Conservation (phyloP, 805 yeast species). For the Candida orba region DNA sequence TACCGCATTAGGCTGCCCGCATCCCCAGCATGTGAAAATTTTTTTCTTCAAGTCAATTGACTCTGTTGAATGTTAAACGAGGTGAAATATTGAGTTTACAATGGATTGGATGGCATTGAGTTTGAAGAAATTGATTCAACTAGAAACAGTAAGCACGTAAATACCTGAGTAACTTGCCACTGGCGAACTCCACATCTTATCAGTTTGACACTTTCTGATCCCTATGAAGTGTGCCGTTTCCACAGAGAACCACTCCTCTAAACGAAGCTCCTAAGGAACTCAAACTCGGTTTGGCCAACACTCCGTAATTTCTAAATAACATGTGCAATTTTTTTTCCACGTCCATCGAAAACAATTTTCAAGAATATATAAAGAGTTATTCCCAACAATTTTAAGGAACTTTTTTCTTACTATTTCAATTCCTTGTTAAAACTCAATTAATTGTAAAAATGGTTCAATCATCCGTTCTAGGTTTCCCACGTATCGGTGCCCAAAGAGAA, state of each 20-base stretch:
- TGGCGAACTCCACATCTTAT: background rate
- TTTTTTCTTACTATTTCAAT: background rate
- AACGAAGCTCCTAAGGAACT: background rate
- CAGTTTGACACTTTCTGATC: background rate
- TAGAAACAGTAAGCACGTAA: no score
- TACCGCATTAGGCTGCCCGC: background rate
- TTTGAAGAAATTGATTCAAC: background rate
- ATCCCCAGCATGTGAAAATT: constrained; percentile 5
- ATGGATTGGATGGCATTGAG: background rate
- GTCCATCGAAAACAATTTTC: background rate
- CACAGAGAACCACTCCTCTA: no score
- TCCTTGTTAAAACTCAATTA: background rate
- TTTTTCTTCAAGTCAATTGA: background rate
- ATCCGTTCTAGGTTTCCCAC: constrained; percentile 98
- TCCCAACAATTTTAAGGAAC: background rate
- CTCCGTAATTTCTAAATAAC: background rate
- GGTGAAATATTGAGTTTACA: background rate
- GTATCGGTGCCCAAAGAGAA: constrained; percentile 99
- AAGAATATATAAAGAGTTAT: constrained; percentile 2
- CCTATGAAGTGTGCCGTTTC: background rate
- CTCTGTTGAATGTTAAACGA: constrained; percentile 6
- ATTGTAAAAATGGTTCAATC: constrained; percentile 75
- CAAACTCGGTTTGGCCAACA: background rate
- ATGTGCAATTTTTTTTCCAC: constrained; percentile 3
- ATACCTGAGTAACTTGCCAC: background rate